Conservation (phyloP, 257 asterid species). For the Scutellaria baicalensis region DNA sequence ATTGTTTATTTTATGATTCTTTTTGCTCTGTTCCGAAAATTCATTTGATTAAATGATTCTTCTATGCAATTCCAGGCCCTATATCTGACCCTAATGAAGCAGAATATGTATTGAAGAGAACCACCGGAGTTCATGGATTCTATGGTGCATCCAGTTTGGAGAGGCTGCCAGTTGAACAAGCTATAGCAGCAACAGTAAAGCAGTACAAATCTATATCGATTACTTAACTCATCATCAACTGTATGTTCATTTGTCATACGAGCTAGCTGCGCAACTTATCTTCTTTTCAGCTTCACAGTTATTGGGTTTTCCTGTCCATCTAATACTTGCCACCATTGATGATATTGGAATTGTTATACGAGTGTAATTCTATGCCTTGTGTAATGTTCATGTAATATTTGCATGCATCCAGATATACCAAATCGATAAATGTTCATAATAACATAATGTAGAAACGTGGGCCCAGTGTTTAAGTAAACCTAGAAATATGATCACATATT, state of each 20-base stretch:
- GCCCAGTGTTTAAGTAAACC: not conserved
- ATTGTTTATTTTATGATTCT: not conserved
- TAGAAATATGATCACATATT: not conserved
- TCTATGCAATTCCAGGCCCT: constrained; percentile 50
- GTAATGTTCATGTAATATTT: not conserved
- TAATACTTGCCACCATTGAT: not conserved
- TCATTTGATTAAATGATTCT: not conserved
- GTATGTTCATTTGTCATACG: not conserved
- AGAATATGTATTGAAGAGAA: constrained; percentile 76
- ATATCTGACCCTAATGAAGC: constrained; percentile 80
- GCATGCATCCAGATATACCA: not conserved
- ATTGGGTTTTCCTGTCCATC: not conserved
- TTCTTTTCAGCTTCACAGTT: not conserved
- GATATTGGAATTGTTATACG: not conserved
- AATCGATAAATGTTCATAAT: not conserved
- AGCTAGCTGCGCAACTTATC: not conserved
- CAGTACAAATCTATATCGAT: constrained; percentile 75
- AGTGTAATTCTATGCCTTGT: not conserved
- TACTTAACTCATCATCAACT: constrained; percentile 10
- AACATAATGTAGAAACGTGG: not conserved
- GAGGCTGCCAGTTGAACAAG: constrained; percentile 94
- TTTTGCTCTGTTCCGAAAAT: not conserved
- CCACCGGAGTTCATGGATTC: constrained; percentile 88
- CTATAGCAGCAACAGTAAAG: constrained; percentile 65
- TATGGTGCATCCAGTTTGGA: constrained; percentile 97